These are phyloP conservation scores for Iris macrosiphon DNA, from an alignment of 106 monocot species.

Conservation along the genomic window DNA sequence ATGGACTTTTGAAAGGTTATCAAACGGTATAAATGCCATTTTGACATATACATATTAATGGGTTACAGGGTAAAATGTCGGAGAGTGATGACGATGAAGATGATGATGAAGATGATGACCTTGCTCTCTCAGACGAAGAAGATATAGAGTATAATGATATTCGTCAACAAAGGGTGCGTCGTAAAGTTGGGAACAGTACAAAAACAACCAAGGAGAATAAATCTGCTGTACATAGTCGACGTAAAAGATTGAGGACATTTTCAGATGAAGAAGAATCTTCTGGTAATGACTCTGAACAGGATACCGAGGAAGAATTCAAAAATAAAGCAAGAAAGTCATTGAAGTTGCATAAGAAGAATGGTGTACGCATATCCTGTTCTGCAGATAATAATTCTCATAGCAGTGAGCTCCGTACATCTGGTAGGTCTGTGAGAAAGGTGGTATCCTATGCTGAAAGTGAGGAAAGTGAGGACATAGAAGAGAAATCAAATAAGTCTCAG, in stretches of 20 bases:
- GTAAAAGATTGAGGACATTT: conserved; percentile 43
- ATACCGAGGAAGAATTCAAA: conserved; percentile 46
- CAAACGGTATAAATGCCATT: neutral
- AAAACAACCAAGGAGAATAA: conserved; percentile 39
- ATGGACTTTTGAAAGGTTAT: neutral
- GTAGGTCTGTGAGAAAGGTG: conserved; percentile 72
- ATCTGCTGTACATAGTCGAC: conserved; percentile 18
- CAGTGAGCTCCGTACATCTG: conserved; percentile 63
- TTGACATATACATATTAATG: neutral
- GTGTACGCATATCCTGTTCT: neutral
- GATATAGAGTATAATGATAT: conserved; percentile 39
- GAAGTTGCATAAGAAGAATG: conserved; percentile 33
- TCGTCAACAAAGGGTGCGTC: conserved; percentile 10
- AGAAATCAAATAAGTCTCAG: conserved; percentile 48
- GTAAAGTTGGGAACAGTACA: conserved; percentile 24
- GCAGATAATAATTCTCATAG: conserved; percentile 17
- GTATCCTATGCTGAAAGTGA: no score
- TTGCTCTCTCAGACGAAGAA: conserved; percentile 66
- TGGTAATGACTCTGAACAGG: conserved; percentile 40
- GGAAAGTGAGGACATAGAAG: conserved; percentile 78
- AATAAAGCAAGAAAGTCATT: conserved; percentile 31
- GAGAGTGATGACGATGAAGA: conserved; percentile 44
- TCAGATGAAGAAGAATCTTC: conserved; percentile 61
- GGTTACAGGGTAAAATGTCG: conserved; percentile 44
- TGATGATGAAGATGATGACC: conserved; percentile 26